Base-by-base conservation (phyloP, 257 asterid genomes). In the Misopates orontium region DNA sequence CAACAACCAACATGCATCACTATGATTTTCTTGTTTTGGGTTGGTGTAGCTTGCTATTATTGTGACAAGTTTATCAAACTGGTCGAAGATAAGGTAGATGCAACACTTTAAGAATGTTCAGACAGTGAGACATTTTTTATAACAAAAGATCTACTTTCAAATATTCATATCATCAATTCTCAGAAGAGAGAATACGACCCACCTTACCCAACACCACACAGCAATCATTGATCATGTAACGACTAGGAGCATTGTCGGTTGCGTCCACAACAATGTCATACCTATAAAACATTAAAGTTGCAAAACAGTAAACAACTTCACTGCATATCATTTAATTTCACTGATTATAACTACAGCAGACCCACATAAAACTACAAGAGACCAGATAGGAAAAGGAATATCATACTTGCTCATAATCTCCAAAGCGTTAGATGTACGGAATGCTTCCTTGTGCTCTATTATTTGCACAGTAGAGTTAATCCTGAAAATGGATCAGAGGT, bases 161-260 rank as follows among this genome's bases (percentile, higher is more conserved):
- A 39, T 32, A 13, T 22, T 10, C 49, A 24, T 44, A 23, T 20
- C 42, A 24, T 42, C 20, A 40, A 45, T 54, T 60, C 32, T 68
- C 48, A 40, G 24, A 69, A 55, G 41, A 66, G 25, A 28, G 31
- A 59, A 69, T 57, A 53, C 20, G 49, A 63, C 74, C 82, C 57
- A 94, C 99, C 97, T 94, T 94, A 69, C 95, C 86, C 84, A 90
- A 79, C 55, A 88, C 90, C 52, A 86, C 96, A 36, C 96, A 90
- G 77, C 97, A 90, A 77, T 94, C 99, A 14, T 66, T 90, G 83
- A 94, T 94, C 99, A 94, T 83, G 79, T 94, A 94, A 62, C 99
- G 96, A 69, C 96, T 90, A 39, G 95, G 97, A 68, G 74, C 96
- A 71, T 94, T 94, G 69, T 94, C 99, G 16, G 99, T 94, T 56